Conservation (phyloP, 1,139 yeast genomes). For the Saccharomyces uvarum region DNA sequence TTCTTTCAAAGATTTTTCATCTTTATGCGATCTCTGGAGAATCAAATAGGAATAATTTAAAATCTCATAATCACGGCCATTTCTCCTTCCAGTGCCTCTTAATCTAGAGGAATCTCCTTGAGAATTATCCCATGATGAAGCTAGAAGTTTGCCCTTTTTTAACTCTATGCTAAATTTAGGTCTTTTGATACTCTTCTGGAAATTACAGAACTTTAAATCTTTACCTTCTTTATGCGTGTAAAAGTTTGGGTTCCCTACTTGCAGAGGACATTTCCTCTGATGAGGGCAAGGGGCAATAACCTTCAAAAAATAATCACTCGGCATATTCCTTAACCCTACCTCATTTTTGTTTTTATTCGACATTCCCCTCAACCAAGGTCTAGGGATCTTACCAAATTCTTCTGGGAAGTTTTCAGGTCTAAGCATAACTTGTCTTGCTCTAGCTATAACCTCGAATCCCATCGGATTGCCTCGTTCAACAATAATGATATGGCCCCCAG, state of each 20-base stretch:
- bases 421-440: constrained; percentile 83
- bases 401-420: constrained; percentile 63
- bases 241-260: constrained; percentile 62
- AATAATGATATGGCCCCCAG: constrained; percentile 70
- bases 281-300: constrained; percentile 89
- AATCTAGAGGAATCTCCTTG: constrained; percentile 40
- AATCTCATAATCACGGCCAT: constrained; percentile 63
- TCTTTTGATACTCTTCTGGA: constrained; percentile 62
- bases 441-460: constrained; percentile 81
- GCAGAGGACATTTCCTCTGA: constrained; percentile 81
- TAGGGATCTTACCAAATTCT: constrained; percentile 59
- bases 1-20: constrained; percentile 22
- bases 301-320: constrained; percentile 45
- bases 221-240: constrained; percentile 57
- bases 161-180: constrained; percentile 74
- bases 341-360: constrained; percentile 30
- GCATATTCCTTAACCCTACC: constrained; percentile 15
- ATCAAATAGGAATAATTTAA: constrained; percentile 73
- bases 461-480: constrained; percentile 85
- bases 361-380: constrained; percentile 58
- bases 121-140: constrained; percentile 63
- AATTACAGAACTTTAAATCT: constrained; percentile 66
- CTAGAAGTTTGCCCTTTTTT: constrained; percentile 69
- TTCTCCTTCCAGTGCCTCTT: constrained; percentile 65
- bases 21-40: constrained; percentile 48